A percentile compares a stretch with the other conserved stretches of the same genome.
phyloP scores from a whole-genome alignment of 371 early-diverging fungal species.

The Dichotomocladium elegans region DNA sequence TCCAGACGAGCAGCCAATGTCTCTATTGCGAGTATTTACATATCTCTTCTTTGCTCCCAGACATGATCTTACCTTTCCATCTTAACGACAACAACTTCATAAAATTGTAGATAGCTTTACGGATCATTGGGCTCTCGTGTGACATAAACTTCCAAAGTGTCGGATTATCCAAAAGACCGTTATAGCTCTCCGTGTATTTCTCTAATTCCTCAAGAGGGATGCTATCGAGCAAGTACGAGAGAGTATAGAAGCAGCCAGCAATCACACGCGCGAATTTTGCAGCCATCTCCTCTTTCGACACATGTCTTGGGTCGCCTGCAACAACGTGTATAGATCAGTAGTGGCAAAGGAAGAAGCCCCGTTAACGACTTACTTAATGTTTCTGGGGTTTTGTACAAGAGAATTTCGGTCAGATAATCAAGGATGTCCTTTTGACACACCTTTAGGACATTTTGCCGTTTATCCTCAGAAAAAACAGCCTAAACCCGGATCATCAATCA shows the following conservation, averaged over 20 bases:
- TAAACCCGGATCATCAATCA: no score
- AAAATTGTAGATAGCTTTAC: constrained; percentile 50
- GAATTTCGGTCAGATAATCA: constrained; percentile 49
- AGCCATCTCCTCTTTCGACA: constrained; percentile 59
- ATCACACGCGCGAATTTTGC: constrained; percentile 60
- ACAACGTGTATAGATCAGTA: not conserved
- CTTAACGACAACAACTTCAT: constrained; percentile 28
- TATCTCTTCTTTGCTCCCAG: not conserved
- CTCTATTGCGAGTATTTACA: constrained; percentile 4
- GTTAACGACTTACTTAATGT: constrained; percentile 45
- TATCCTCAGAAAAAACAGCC: constrained; percentile 55
- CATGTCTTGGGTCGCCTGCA: constrained; percentile 59
- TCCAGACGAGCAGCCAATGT: constrained; percentile 41
- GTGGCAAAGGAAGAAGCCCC: not conserved
- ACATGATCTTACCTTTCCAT: constrained; percentile 33
- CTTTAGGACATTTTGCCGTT: constrained; percentile 47
- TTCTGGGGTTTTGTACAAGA: constrained; percentile 58
- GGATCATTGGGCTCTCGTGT: constrained; percentile 40
- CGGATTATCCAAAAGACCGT: constrained; percentile 42
- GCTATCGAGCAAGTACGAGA: constrained; percentile 43
- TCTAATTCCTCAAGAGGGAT: constrained; percentile 32
- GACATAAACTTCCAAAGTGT: constrained; percentile 48
- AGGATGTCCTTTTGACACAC: constrained; percentile 62
- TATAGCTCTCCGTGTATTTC: constrained; percentile 38
- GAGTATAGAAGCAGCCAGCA: constrained; percentile 43